A percentile compares a stretch with the other conserved stretches of the same genome.
Conservation (phyloP, 2,329 filamentous ascomycete species). For the Dothideomycetes sp. region DNA sequence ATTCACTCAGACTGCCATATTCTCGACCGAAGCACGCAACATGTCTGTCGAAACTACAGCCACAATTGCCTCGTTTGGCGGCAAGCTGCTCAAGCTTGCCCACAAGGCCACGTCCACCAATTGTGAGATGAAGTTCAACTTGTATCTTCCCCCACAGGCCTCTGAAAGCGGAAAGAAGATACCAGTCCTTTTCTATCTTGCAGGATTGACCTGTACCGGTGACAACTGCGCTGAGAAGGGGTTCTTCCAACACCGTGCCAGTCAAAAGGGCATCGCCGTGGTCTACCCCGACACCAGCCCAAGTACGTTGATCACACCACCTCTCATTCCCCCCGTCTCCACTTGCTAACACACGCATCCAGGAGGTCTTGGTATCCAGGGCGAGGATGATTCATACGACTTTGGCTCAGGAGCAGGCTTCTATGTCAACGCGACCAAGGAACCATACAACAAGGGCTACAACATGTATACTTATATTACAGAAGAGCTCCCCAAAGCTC, state of each 20-base stretch:
- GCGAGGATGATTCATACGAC: constrained; percentile 82
- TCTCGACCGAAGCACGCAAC: constrained; percentile 13
- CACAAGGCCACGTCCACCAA: constrained; percentile 63
- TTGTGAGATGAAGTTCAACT: constrained; percentile 85
- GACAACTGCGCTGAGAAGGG: constrained; percentile 70
- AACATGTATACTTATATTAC: constrained; percentile 92
- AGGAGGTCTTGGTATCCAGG: constrained; percentile 67
- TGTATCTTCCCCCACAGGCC: constrained; percentile 75
- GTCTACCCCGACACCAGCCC: constrained; percentile 94
- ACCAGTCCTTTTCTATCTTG: constrained; percentile 85
- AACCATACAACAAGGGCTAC: constrained; percentile 69
- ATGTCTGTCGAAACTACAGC: constrained; percentile 87
- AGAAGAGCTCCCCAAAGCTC: constrained; percentile 67
- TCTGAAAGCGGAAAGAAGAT: constrained; percentile 48
- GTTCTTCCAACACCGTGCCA: constrained; percentile 80
- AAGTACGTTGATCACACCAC: constrained; percentile 38
- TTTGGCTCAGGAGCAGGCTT: constrained; percentile 90
- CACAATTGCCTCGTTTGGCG: constrained; percentile 83
- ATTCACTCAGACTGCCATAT: background rate
- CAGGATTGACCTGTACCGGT: constrained; percentile 86
- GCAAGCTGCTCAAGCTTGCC: constrained; percentile 86
- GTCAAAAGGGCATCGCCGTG: constrained; percentile 74
- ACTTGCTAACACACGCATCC: constrained; percentile 9
- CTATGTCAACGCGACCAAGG: constrained; percentile 76
- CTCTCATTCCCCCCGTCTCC: background rate